A percentile compares a stretch with the other conserved stretches of the same genome.
Evolutionary conservation across 108 stramenopile genomes (phyloP).

Genomic region (Ochromonas danica): DNA sequence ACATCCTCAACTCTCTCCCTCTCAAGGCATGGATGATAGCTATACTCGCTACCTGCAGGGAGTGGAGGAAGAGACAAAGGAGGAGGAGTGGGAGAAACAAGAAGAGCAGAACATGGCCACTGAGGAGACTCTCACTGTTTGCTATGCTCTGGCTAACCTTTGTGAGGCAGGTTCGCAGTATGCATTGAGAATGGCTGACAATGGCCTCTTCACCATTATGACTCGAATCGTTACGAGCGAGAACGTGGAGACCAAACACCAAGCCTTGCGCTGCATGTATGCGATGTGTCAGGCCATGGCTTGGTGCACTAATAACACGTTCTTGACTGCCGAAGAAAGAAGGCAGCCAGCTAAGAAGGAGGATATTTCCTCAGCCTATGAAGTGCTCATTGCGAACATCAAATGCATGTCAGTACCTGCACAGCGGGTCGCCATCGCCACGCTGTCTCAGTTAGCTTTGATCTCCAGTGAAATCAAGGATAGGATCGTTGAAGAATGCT

Average conservation of each 20-base stretch:
- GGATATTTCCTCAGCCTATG: not conserved
- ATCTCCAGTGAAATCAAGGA: not conserved
- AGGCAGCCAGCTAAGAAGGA: not conserved
- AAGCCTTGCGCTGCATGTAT: conserved; percentile 11
- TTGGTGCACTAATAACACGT: not conserved
- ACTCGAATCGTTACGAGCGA: not conserved
- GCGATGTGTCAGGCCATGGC: not conserved
- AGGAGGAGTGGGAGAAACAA: not conserved
- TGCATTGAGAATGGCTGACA: not conserved
- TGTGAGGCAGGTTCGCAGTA: not conserved
- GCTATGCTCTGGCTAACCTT: conserved; percentile 25
- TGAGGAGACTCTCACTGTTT: conserved; percentile 3
- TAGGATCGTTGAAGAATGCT: not conserved
- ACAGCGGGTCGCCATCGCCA: not conserved
- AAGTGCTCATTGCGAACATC: not conserved
- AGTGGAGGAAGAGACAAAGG: not conserved
- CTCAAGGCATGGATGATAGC: not conserved
- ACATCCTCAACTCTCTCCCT: not conserved
- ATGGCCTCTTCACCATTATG: conserved; percentile 23
- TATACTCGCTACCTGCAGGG: not conserved
- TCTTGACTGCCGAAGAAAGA: not conserved
- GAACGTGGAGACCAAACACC: not conserved
- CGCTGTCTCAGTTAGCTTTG: not conserved
- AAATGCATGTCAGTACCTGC: not conserved
- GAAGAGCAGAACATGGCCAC: not conserved